Conservation (phyloP, 2,329 filamentous ascomycete species). For the Thielaviopsis punctulata region DNA sequence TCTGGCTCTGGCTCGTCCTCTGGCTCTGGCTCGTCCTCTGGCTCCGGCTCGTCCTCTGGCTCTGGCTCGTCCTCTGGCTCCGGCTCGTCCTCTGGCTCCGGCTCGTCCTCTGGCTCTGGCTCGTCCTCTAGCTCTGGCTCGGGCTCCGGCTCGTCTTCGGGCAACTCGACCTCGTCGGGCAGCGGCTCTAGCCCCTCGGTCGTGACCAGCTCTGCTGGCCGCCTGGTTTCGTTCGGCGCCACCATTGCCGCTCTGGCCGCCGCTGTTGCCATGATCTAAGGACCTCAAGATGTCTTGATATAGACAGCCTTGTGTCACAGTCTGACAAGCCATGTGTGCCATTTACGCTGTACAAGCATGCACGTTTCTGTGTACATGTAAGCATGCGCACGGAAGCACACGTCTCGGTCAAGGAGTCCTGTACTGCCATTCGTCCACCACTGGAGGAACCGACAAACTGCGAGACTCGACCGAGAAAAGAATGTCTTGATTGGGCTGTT, state of each 20-base stretch:
- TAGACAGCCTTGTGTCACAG: neutral
- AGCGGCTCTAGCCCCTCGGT: neutral
- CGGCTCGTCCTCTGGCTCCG: conserved; percentile 2
- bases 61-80: conserved; percentile 1
- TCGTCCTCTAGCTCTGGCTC: neutral
- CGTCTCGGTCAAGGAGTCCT: neutral
- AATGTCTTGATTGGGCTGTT: neutral
- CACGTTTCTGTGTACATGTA: neutral
- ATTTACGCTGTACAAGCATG: neutral
- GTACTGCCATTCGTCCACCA: neutral
- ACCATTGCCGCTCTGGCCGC: conserved; percentile 8
- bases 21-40: conserved; percentile 1
- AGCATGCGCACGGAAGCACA: too few relatives aligned
- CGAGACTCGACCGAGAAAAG: neutral
- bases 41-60: neutral
- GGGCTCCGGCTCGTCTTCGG: neutral
- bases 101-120: neutral
- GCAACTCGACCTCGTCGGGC: conserved; percentile 1
- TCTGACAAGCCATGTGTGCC: neutral
- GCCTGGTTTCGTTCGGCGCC: conserved; percentile 7
- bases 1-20: neutral
- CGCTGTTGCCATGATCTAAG: conserved; percentile 11
- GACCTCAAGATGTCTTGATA: neutral
- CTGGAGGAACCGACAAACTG: neutral
- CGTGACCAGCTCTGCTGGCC: conserved; percentile 7